Conservation (phyloP, 2,329 filamentous ascomycete species). For the Aotearoamyces nothofagi region DNA sequence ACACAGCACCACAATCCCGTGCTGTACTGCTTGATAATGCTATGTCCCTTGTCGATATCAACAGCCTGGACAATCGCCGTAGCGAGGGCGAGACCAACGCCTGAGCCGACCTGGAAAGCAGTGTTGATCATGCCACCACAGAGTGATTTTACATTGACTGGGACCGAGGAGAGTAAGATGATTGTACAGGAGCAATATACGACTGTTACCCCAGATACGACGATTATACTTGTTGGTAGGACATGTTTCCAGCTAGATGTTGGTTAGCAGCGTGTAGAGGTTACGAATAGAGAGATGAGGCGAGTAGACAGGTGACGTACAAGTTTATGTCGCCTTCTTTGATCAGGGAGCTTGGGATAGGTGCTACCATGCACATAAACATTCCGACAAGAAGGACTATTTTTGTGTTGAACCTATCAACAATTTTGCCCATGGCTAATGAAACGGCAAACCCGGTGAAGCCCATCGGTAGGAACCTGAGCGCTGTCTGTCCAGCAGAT, state of each 20-base stretch:
- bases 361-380: slow-evolving; percentile 21
- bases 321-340: slow-evolving; percentile 9
- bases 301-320: slow-evolving; percentile 1
- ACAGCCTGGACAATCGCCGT: slow-evolving; percentile 23
- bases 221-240: slow-evolving; percentile 23
- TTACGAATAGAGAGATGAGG: background rate
- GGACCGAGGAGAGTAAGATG: slow-evolving; percentile 23
- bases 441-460: slow-evolving; percentile 22
- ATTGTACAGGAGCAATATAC: slow-evolving; percentile 27
- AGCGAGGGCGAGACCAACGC: slow-evolving; percentile 24
- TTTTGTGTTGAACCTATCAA: slow-evolving; percentile 24
- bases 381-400: slow-evolving; percentile 21
- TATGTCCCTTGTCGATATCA: slow-evolving; percentile 22
- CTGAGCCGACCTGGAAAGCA: slow-evolving; percentile 26
- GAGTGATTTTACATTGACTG: slow-evolving; percentile 24
- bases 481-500: slow-evolving; percentile 22
- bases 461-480: slow-evolving; percentile 26
- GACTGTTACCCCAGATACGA: slow-evolving; percentile 24
- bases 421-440: slow-evolving; percentile 20
- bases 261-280: too few species aligned
- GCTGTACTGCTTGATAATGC: slow-evolving; percentile 20
- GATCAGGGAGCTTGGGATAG: slow-evolving; percentile 19
- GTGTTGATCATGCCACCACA: slow-evolving; percentile 28
- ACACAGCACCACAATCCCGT: slow-evolving; percentile 27
- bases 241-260: slow-evolving; percentile 21